These are phyloP conservation scores for Aureobasidium sp. DNA, from an alignment of 2,329 filamentous ascomycete species.

Conservation along the genomic window DNA sequence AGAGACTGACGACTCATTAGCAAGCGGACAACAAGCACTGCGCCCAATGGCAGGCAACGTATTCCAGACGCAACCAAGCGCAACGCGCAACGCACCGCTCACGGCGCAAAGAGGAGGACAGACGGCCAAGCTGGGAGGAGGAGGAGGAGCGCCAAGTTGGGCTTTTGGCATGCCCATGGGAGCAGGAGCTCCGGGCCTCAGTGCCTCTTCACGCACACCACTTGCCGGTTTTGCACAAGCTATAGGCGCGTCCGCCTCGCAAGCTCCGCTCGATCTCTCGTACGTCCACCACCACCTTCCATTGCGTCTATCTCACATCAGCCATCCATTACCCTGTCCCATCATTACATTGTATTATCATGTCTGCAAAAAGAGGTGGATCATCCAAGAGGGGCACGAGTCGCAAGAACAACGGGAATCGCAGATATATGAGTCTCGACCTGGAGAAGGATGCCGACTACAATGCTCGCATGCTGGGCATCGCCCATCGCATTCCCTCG, in stretches of 20 bases:
- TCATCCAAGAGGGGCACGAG: background rate
- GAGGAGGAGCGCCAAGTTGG: conserved; percentile 14
- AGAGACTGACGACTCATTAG: conserved; percentile 26
- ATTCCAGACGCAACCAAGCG: conserved; percentile 36
- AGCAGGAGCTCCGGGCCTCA: conserved; percentile 15
- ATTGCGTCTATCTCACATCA: background rate
- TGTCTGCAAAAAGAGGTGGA: background rate
- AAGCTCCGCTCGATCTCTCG: conserved; percentile 19
- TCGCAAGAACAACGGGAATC: background rate
- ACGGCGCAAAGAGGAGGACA: conserved; percentile 18
- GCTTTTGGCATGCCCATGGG: conserved; percentile 18
- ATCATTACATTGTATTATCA: background rate
- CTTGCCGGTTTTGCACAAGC: conserved; percentile 20
- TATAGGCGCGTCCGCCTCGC: conserved; percentile 16
- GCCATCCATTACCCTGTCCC: background rate
- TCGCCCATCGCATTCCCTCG: background rate
- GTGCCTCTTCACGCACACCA: conserved; percentile 15
- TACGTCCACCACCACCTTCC: conserved; percentile 12
- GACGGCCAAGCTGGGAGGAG: conserved; percentile 18
- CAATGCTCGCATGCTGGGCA: background rate
- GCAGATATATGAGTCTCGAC: background rate
- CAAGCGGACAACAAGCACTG: conserved; percentile 44
- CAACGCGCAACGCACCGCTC: conserved; percentile 15
- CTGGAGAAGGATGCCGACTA: background rate
- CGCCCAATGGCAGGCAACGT: conserved; percentile 46